phyloP scores from a whole-genome alignment of 805 yeast genomes.

The Candida sithepensis region DNA sequence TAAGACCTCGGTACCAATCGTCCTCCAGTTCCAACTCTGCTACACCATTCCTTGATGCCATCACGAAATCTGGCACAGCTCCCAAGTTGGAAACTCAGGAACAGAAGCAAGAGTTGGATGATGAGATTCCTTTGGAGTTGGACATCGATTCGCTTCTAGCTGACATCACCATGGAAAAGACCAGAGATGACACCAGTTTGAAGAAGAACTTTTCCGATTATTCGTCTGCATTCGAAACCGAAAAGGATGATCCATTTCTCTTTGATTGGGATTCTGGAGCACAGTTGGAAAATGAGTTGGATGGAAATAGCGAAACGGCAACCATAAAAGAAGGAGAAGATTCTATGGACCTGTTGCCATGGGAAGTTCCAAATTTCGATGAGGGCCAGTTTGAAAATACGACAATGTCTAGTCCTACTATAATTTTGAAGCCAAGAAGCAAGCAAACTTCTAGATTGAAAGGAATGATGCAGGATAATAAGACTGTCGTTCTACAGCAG shows the following conservation, averaged over 20 bases:
- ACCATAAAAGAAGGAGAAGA: background rate
- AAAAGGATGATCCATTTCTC: background rate
- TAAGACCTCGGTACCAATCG: background rate
- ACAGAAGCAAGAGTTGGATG: background rate
- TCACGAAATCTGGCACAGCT: background rate
- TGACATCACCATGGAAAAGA: background rate
- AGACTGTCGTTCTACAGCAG: background rate
- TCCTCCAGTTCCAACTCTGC: background rate
- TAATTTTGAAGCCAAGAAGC: background rate
- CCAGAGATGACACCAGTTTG: background rate
- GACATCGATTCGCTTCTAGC: background rate
- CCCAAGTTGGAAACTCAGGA: background rate
- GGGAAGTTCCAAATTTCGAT: background rate
- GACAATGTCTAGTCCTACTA: background rate
- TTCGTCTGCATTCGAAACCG: background rate
- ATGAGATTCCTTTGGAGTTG: background rate
- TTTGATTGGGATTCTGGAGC: background rate
- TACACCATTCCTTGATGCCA: background rate
- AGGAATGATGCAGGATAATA: constrained; percentile 4
- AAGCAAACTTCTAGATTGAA: constrained; percentile 4
- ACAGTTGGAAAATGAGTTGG: background rate
- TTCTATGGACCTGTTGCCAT: background rate
- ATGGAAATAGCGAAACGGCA: no score
- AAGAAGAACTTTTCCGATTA: background rate
- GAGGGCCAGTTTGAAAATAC: background rate